These are phyloP conservation scores for Penicillium arizonense DNA, from an alignment of 495 filamentous ascomycete species.

Conservation along the genomic window DNA sequence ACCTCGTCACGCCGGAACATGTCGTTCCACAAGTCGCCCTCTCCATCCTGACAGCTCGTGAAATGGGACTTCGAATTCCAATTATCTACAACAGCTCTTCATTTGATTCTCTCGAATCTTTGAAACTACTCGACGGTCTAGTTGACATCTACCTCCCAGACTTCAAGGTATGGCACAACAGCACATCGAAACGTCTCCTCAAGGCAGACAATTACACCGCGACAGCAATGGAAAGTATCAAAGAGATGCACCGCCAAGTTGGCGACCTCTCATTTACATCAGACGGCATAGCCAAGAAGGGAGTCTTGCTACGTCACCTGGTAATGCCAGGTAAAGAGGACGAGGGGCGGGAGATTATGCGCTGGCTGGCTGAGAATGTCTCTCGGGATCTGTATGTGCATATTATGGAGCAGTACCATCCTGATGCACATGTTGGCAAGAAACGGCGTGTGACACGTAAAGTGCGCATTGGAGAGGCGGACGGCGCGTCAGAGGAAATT, in stretches of 20 bases:
- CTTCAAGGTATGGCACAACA: constrained; percentile 70
- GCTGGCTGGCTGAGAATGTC: constrained; percentile 64
- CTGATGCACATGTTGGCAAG: constrained; percentile 74
- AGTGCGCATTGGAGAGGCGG: constrained; percentile 9
- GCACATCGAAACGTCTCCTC: constrained; percentile 63
- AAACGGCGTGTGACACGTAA: constrained; percentile 34
- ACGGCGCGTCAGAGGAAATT: constrained; percentile 39
- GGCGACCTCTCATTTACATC: constrained; percentile 73
- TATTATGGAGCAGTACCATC: constrained; percentile 78
- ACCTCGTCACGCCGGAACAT: constrained; percentile 74
- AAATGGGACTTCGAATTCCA: constrained; percentile 63
- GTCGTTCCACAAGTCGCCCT: constrained; percentile 76
- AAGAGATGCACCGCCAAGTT: constrained; percentile 72
- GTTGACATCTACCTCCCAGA: constrained; percentile 79
- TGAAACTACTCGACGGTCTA: constrained; percentile 67
- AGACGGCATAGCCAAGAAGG: constrained; percentile 73
- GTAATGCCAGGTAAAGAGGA: constrained; percentile 74
- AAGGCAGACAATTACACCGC: constrained; percentile 70
- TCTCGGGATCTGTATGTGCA: constrained; percentile 68
- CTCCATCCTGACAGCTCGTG: constrained; percentile 63
- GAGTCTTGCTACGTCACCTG: constrained; percentile 68
- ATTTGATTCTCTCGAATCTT: constrained; percentile 66
- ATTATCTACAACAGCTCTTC: constrained; percentile 78
- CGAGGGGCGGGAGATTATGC: constrained; percentile 66
- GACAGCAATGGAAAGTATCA: constrained; percentile 67